A percentile compares a stretch with the other conserved stretches of the same genome.
Evolutionary conservation across 2,329 filamentous ascomycete species (phyloP).

Genomic region (Aspergillus pseudonomiae): DNA sequence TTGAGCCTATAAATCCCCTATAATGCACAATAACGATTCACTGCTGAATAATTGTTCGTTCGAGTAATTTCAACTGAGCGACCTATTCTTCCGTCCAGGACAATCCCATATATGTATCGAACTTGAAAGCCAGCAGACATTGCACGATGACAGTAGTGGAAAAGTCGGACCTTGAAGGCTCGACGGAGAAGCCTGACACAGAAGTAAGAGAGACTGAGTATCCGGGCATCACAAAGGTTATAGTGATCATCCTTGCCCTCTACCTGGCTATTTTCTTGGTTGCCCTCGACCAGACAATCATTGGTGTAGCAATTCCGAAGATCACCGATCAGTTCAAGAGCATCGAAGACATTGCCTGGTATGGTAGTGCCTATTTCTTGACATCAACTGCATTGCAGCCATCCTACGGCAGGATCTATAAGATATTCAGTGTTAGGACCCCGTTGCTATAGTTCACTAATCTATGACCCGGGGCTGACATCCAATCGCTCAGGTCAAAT

Average conservation of each 20-base stretch:
- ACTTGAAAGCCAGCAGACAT: neutral
- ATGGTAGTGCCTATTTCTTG: constrained; percentile 54
- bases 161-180: neutral
- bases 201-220: constrained; percentile 17
- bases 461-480: constrained; percentile 1
- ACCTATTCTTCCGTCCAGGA: too few relatives aligned
- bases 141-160: neutral
- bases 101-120: neutral
- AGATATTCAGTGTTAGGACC: constrained; percentile 35
- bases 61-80: neutral
- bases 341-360: constrained; percentile 64
- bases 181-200: neutral
- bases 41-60: neutral
- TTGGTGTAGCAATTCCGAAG: constrained; percentile 27
- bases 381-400: constrained; percentile 13
- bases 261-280: constrained; percentile 31
- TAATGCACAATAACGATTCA: neutral
- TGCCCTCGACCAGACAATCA: constrained; percentile 38
- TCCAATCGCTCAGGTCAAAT: constrained; percentile 33
- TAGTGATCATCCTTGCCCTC: constrained; percentile 20
- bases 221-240: constrained; percentile 21
- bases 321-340: constrained; percentile 28
- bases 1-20: neutral
- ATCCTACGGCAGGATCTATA: constrained; percentile 57
- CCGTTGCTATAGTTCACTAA: neutral